A percentile compares a stretch with the other conserved stretches of the same genome.
phyloP scores from a whole-genome alignment of 331 rosid species.

The Quercus lobata region DNA sequence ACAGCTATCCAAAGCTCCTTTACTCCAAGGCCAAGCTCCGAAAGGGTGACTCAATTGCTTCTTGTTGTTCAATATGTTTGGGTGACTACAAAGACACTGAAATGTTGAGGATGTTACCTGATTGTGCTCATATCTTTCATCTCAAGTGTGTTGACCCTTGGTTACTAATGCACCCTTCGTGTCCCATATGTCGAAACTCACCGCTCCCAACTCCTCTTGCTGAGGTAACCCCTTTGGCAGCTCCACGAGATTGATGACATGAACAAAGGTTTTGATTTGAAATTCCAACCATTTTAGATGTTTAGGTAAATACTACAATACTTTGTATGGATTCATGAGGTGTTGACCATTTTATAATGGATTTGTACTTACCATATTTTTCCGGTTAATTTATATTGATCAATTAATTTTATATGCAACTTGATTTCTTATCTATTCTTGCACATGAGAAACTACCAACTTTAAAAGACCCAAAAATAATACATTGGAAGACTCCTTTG shows the following conservation, averaged over 20 bases:
- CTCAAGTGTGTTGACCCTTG: conserved; percentile 42
- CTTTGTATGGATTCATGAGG: too few species aligned
- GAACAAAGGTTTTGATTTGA: not conserved
- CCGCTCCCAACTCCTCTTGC: conserved; percentile 24
- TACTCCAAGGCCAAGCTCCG: conserved; percentile 30
- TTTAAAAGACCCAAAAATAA: too few species aligned
- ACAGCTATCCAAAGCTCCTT: conserved; percentile 26
- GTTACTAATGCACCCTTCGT: conserved; percentile 36
- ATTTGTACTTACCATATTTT: too few species aligned
- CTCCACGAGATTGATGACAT: not conserved
- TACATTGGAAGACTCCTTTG: too few species aligned
- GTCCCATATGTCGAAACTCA: conserved; percentile 48
- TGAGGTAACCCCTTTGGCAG: conserved; percentile 9
- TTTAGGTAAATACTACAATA: too few species aligned
- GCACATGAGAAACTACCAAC: too few species aligned
- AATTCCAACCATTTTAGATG: too few species aligned
- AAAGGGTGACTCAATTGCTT: conserved; percentile 12
- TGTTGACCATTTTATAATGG: too few species aligned
- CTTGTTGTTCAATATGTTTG: conserved; percentile 47
- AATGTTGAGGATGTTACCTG: conserved; percentile 36
- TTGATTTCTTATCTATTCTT: too few species aligned
- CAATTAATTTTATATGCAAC: too few species aligned
- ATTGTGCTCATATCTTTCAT: conserved; percentile 56
- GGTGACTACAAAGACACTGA: conserved; percentile 45
- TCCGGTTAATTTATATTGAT: too few species aligned